A percentile compares a stretch with the other conserved stretches of the same genome.
phyloP scores from a whole-genome alignment of 2,329 filamentous ascomycete genomes.

The Capronia americana region DNA sequence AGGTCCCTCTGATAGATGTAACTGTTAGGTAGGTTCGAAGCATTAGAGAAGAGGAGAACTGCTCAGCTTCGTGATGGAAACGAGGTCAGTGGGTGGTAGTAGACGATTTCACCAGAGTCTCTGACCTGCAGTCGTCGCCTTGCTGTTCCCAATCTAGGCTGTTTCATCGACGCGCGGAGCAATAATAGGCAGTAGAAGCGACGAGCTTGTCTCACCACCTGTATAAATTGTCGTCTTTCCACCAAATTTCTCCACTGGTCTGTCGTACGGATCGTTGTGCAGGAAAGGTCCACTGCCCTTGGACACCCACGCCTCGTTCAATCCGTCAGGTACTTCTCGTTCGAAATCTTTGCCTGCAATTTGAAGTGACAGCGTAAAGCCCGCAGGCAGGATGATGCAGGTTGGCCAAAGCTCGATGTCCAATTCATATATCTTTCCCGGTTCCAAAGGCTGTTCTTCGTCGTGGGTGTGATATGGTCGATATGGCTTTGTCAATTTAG shows the following conservation, averaged over 20 bases:
- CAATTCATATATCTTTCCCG: slow-evolving; percentile 19
- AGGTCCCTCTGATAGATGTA: too few species aligned
- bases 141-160: too few species aligned
- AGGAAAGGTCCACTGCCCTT: slow-evolving; percentile 20
- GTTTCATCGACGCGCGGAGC: too few species aligned
- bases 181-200: slow-evolving; percentile 17
- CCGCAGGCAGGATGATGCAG: slow-evolving; percentile 15
- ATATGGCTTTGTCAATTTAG: slow-evolving; percentile 5
- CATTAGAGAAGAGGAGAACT: too few species aligned
- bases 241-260: slow-evolving; percentile 10
- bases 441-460: slow-evolving; percentile 15
- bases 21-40: too few species aligned
- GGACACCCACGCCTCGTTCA: slow-evolving; percentile 14
- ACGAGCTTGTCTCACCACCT: slow-evolving; percentile 2
- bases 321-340: slow-evolving; percentile 9
- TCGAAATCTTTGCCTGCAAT: slow-evolving; percentile 24
- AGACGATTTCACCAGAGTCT: too few species aligned
- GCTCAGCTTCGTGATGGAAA: too few species aligned
- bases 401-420: slow-evolving; percentile 24
- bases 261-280: slow-evolving; percentile 11
- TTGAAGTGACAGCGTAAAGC: slow-evolving; percentile 12
- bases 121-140: too few species aligned
- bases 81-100: too few species aligned
- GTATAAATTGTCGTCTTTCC: slow-evolving; percentile 13
- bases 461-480: slow-evolving; percentile 26